phyloP scores from a whole-genome alignment of 2,329 filamentous ascomycete species.

The Fusarium begoniae region DNA sequence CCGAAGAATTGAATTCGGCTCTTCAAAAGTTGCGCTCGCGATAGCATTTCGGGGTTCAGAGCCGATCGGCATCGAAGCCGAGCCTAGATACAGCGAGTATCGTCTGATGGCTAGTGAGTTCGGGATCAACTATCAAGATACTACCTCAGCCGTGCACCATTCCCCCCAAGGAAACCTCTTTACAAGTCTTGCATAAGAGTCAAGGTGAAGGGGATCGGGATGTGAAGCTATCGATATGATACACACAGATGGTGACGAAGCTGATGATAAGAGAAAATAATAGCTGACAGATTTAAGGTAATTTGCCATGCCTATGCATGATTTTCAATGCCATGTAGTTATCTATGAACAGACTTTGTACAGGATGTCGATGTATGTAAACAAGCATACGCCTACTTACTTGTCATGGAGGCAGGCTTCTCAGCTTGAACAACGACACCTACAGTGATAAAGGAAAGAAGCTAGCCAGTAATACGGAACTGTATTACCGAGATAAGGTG shows the following conservation, averaged over 20 bases:
- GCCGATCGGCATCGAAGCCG: constrained; percentile 9
- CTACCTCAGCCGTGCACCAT: not conserved
- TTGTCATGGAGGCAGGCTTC: not conserved
- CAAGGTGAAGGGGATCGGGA: not conserved
- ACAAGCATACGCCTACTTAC: not conserved
- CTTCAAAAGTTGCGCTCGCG: not conserved
- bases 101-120: not conserved
- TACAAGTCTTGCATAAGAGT: constrained; percentile 16
- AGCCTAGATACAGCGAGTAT: not conserved
- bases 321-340: not conserved
- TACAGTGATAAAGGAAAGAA: not conserved
- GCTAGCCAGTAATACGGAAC: not conserved
- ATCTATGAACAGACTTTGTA: not conserved
- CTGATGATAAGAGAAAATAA: not conserved
- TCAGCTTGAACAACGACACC: not conserved
- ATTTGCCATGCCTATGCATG: not conserved
- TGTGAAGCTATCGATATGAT: not conserved
- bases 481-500: not conserved
- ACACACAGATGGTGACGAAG: not conserved
- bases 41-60: not conserved
- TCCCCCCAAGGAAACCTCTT: constrained; percentile 3
- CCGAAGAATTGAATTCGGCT: not conserved
- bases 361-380: not conserved
- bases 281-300: not conserved
- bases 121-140: not conserved